These are phyloP conservation scores for Irpex sp. DNA, from an alignment of 1,284 basidiomycete genomes.

Conservation along the genomic window DNA sequence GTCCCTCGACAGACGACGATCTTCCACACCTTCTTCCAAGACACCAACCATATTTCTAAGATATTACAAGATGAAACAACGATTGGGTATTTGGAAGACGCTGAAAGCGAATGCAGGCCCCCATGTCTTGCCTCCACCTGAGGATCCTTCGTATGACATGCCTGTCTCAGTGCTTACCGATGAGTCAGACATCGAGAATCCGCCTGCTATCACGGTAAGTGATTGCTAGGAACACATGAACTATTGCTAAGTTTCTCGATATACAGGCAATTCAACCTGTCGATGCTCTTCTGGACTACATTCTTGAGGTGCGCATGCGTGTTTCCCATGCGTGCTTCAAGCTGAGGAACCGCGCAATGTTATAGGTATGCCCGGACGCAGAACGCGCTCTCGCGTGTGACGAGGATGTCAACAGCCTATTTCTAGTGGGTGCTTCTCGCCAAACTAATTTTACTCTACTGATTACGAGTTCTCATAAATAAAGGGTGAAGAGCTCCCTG, in stretches of 20 bases:
- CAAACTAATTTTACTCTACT: neutral
- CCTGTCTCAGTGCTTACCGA: too few species aligned
- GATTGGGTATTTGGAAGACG: neutral
- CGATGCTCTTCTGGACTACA: neutral
- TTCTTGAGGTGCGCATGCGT: neutral
- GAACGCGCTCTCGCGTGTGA: neutral
- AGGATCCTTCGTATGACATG: neutral
- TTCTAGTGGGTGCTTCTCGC: neutral
- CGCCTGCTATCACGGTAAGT: too few species aligned
- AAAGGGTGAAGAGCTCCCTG: neutral
- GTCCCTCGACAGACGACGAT: too few species aligned
- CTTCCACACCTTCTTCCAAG: too few species aligned
- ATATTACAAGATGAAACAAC: neutral
- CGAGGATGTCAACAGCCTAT: neutral
- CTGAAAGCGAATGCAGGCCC: neutral
- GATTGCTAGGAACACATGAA: too few species aligned
- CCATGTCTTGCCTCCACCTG: neutral
- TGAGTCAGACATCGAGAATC: too few species aligned
- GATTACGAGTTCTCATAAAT: neutral
- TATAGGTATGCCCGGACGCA: neutral
- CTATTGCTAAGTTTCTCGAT: too few species aligned
- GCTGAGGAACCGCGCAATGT: neutral
- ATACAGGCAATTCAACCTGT: neutral
- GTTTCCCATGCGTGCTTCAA: neutral
- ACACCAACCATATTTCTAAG: neutral